Evolutionary conservation across 129 eudicot species (phyloP).

Genomic region (Heracleum sosnowskyi): DNA sequence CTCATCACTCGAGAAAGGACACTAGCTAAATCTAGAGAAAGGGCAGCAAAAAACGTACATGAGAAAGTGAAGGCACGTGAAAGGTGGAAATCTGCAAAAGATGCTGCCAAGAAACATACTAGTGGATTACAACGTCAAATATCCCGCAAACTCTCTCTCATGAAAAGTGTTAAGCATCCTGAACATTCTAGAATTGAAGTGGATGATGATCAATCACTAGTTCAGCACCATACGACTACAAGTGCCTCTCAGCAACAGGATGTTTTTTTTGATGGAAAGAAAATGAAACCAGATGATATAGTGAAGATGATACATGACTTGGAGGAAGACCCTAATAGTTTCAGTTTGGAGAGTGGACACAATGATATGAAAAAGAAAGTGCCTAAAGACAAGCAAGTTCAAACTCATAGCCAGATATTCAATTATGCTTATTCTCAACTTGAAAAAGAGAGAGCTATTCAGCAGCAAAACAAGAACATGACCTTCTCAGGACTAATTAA

Average conservation of each 20-base stretch:
- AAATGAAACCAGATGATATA: slow-evolving; percentile 32
- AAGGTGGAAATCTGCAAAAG: slow-evolving; percentile 81
- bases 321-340: slow-evolving; percentile 36
- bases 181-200: slow-evolving; percentile 33
- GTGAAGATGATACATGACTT: slow-evolving; percentile 20
- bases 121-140: slow-evolving; percentile 40
- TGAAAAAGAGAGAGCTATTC: slow-evolving; percentile 81
- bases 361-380: slow-evolving; percentile 29
- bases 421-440: slow-evolving; percentile 77
- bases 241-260: slow-evolving; percentile 18
- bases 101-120: slow-evolving; percentile 77
- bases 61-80: slow-evolving; percentile 68
- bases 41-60: slow-evolving; percentile 67
- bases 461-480: slow-evolving; percentile 60
- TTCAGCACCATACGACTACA: slow-evolving; percentile 12
- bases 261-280: slow-evolving; percentile 21
- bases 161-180: slow-evolving; percentile 24
- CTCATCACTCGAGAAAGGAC: slow-evolving; percentile 76
- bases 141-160: slow-evolving; percentile 61
- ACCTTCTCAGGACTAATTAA: slow-evolving; percentile 77
- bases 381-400: slow-evolving; percentile 52
- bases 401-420: slow-evolving; percentile 76
- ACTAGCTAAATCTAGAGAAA: slow-evolving; percentile 78
- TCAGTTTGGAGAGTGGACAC: slow-evolving; percentile 22
- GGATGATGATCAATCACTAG: slow-evolving; percentile 17